phyloP scores from a whole-genome alignment of 306 rosid species.

The Argentina anserina region DNA sequence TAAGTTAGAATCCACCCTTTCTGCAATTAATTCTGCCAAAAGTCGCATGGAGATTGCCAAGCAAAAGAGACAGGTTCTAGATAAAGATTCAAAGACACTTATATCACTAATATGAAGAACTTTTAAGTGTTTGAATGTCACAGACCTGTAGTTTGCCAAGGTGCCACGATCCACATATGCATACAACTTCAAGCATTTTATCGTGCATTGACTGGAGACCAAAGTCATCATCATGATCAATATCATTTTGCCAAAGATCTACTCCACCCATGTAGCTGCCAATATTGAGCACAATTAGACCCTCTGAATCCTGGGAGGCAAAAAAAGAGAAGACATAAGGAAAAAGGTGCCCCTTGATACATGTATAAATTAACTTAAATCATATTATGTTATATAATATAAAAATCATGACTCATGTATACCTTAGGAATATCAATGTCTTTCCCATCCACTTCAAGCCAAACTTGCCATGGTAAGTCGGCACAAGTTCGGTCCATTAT shows the following conservation, averaged over 20 bases:
- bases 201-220: slow-evolving; percentile 62
- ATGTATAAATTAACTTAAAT: slow-evolving; percentile 5
- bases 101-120: background rate
- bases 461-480: slow-evolving; percentile 83
- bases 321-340: slow-evolving; percentile 8
- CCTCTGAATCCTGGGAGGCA: slow-evolving; percentile 59
- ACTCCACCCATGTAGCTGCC: slow-evolving; percentile 90
- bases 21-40: background rate
- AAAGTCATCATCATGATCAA: slow-evolving; percentile 59
- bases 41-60: background rate
- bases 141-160: slow-evolving; percentile 77
- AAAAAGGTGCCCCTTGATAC: slow-evolving; percentile 8
- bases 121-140: background rate
- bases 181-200: slow-evolving; percentile 65
- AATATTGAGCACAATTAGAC: slow-evolving; percentile 75
- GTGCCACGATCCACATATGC: slow-evolving; percentile 83
- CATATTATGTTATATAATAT: background rate
- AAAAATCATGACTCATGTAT: background rate
- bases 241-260: slow-evolving; percentile 76
- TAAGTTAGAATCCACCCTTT: background rate
- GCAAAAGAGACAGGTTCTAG: background rate
- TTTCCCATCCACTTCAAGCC: slow-evolving; percentile 81
- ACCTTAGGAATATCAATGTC: slow-evolving; percentile 73
- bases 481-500: slow-evolving; percentile 84
- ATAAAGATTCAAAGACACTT: background rate